Evolutionary conservation across 148 eudicot genomes (phyloP).

Genomic region (Silene conica): DNA sequence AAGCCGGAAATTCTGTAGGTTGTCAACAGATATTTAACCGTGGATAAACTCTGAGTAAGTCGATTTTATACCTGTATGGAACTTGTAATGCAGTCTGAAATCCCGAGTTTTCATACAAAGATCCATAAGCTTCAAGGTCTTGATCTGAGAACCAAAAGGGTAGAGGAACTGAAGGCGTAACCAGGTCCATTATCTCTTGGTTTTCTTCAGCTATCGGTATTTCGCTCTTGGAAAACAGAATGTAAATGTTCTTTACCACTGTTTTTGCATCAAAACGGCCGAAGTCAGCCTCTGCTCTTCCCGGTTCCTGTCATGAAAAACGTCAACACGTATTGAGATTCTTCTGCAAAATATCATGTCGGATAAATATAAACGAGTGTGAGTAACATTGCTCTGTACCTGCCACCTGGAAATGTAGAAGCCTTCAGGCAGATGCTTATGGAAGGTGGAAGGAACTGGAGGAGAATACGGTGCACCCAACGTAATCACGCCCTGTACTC

Average conservation of each 20-base stretch:
- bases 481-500: slow-evolving; percentile 38
- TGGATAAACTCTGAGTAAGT: too few species aligned
- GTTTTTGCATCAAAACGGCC: slow-evolving; percentile 52
- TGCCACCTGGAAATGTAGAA: slow-evolving; percentile 54
- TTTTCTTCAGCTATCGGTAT: slow-evolving; percentile 50
- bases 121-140: slow-evolving; percentile 49
- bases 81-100: slow-evolving; percentile 52
- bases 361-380: too few species aligned
- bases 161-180: slow-evolving; percentile 40
- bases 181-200: slow-evolving; percentile 71
- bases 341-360: too few species aligned
- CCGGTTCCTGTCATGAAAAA: slow-evolving; percentile 38
- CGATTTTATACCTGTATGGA: slow-evolving; percentile 47
- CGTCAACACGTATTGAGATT: too few species aligned
- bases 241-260: slow-evolving; percentile 52
- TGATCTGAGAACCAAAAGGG: slow-evolving; percentile 63
- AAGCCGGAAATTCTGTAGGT: neutral
- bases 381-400: too few species aligned
- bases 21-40: too few species aligned
- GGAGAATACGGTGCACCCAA: slow-evolving; percentile 45
- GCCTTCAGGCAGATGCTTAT: slow-evolving; percentile 43
- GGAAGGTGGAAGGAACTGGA: slow-evolving; percentile 24
- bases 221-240: slow-evolving; percentile 49
- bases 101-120: slow-evolving; percentile 54
- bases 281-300: slow-evolving; percentile 74